These are phyloP conservation scores for Dactylonectria macrodidyma DNA, from an alignment of 2,329 filamentous ascomycete genomes.

Conservation along the genomic window DNA sequence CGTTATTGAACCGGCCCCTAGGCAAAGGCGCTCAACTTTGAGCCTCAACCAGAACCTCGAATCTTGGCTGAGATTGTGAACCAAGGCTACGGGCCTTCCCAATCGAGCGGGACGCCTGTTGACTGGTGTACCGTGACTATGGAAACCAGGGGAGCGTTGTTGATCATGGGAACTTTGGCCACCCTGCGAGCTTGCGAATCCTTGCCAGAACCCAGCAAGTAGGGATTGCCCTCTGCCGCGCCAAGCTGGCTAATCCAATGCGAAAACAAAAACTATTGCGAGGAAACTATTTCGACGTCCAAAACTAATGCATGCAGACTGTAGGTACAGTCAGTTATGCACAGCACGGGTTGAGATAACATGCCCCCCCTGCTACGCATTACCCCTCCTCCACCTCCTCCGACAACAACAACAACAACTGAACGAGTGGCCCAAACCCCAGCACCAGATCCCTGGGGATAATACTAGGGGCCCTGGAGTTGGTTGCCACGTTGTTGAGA, in stretches of 20 bases:
- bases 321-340: neutral
- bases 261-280: slow-evolving; percentile 15
- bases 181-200: slow-evolving; percentile 13
- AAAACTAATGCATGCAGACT: neutral
- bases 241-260: slow-evolving; percentile 14
- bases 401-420: slow-evolving; percentile 4
- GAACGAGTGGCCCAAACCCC: slow-evolving; percentile 2
- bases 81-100: slow-evolving; percentile 26
- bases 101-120: slow-evolving; percentile 22
- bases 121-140: slow-evolving; percentile 21
- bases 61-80: slow-evolving; percentile 24
- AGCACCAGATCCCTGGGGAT: neutral
- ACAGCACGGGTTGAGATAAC: slow-evolving; percentile 15
- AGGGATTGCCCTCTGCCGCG: slow-evolving; percentile 15
- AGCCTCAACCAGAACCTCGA: slow-evolving; percentile 9
- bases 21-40: neutral
- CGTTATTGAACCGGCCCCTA: neutral
- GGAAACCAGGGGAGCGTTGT: slow-evolving; percentile 13
- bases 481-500: slow-evolving; percentile 14
- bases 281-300: slow-evolving; percentile 9
- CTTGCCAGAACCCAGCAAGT: slow-evolving; percentile 3
- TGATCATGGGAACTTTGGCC: slow-evolving; percentile 20
- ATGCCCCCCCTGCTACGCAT: slow-evolving; percentile 12
- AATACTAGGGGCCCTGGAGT: neutral
- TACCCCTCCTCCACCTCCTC: neutral